Evolutionary conservation across 306 rosid species (phyloP).

Genomic region (Fragaria vesca): DNA sequence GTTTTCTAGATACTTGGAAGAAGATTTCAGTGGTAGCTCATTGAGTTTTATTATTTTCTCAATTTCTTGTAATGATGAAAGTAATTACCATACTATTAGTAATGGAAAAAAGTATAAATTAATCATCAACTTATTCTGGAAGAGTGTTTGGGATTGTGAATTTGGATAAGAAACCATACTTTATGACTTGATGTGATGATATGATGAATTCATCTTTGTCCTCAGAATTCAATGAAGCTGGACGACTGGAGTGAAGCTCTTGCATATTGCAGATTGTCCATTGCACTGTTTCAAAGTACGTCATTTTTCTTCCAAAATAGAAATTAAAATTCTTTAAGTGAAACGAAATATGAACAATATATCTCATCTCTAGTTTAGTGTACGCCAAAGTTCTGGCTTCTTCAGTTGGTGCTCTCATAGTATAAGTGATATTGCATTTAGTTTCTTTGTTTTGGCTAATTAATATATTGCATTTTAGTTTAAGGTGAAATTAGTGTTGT

Average conservation of each 20-base stretch:
- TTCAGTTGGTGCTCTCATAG: conserved; percentile 19
- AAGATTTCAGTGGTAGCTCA: conserved; percentile 59
- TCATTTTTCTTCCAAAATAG: neutral
- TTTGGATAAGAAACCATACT: neutral
- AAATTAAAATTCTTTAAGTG: neutral
- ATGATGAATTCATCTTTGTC: conserved; percentile 7
- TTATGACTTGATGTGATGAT: neutral
- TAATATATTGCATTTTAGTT: conserved; percentile 11
- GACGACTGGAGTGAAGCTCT: conserved; percentile 82
- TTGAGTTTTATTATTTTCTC: conserved; percentile 10
- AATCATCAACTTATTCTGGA: neutral
- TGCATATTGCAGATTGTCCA: conserved; percentile 71
- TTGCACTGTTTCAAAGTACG: conserved; percentile 78
- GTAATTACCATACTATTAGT: neutral
- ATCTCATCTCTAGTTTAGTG: neutral
- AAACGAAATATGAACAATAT: neutral
- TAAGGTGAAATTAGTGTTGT: neutral
- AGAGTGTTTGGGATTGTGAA: neutral
- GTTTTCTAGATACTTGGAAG: conserved; percentile 73
- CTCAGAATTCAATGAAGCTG: conserved; percentile 74
- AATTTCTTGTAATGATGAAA: neutral
- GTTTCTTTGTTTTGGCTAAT: neutral
- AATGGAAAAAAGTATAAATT: neutral
- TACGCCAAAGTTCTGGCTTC: conserved; percentile 5
- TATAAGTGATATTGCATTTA: neutral